Percentiles rank a stretch among this genome's conserved stretches.
Conservation (phyloP, 148 eudicot species). For the Talinum fruticosum region DNA sequence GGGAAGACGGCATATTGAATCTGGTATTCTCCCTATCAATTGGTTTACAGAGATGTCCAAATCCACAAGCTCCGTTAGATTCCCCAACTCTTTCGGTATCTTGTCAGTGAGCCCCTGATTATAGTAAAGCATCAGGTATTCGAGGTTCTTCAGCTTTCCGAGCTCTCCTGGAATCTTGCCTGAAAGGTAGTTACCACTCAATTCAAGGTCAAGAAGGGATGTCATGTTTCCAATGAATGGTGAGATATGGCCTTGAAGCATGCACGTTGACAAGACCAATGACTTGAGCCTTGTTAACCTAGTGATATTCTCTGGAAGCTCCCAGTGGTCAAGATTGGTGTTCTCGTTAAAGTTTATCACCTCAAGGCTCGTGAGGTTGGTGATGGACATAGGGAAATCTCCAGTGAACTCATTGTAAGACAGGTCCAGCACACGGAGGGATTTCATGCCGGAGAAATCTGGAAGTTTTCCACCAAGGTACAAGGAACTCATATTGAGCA, state of each 20-base stretch:
- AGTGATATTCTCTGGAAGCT: constrained; percentile 52
- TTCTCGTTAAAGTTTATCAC: constrained; percentile 62
- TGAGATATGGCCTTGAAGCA: constrained; percentile 51
- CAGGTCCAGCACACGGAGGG: constrained; percentile 53
- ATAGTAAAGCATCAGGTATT: constrained; percentile 67
- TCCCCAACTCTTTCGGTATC: constrained; percentile 73
- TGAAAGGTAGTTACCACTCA: constrained; percentile 55
- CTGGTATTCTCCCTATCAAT: constrained; percentile 55
- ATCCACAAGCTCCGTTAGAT: constrained; percentile 55
- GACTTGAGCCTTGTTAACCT: constrained; percentile 43
- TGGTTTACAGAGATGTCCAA: constrained; percentile 74
- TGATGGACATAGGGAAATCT: constrained; percentile 64
- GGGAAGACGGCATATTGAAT: constrained; percentile 56
- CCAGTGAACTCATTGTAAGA: constrained; percentile 55
- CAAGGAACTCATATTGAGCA: constrained; percentile 43
- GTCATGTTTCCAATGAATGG: constrained; percentile 67
- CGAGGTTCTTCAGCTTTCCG: constrained; percentile 53
- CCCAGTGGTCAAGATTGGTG: constrained; percentile 45
- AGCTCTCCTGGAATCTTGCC: constrained; percentile 63
- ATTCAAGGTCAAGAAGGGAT: constrained; percentile 74
- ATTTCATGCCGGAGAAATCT: constrained; percentile 50
- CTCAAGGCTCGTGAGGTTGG: constrained; percentile 58
- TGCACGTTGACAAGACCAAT: constrained; percentile 60
- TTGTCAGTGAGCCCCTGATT: constrained; percentile 51
- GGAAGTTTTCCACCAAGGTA: constrained; percentile 52